Base-by-base conservation (phyloP, 164 flowering plant species). In the Liriodendron chinense region DNA sequence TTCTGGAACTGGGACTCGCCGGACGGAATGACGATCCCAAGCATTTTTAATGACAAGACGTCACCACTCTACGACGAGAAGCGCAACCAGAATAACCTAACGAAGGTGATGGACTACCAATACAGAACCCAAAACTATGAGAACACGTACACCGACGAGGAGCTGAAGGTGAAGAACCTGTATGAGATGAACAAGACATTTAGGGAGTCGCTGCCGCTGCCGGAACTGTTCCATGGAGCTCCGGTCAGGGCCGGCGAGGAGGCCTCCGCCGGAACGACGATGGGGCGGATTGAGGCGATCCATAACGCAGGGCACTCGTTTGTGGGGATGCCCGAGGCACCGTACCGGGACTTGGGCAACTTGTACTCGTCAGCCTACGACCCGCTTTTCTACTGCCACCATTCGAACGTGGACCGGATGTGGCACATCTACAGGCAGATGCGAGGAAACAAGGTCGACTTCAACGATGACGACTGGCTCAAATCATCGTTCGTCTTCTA, bases 371-470 rank as follows among this genome's bases (percentile, higher is more conserved):
- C 69, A 0, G 69, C 47, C 20, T 25, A 25, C 5, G 69, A 67
- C 47, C 47, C 48, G 18, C 16, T 67, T n/a, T 67, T 67, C 48
- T 67, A 18, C 69, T 26, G 69, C 47, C 69, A 67, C 48, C 69
- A 67, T 25, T 26, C 48, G 47, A 67, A 67, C 22, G 69, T 67
- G 9, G 69, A 67, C n/a, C 47, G 69, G 21, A 26, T 28, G 47
- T 34, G 69, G 69, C 22, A 26, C 1, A 67, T 67, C 24, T 67
- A 67, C 48, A 26, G 47, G 9, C 0, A 10, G 26, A 26, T 28
- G 47, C 25, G 69, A 26, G 49, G 49, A 16, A 67, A 67, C 47
- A 67, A 67, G 47, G 16, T 9, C 0, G 69, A 67, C n/a, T 67
- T 26, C 20, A 2, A 10, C 1, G 69, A 67, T n/a, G n/a, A 14